These are phyloP conservation scores for Arthrobotrys conoides DNA, from an alignment of 2,329 filamentous ascomycete species.

Conservation along the genomic window DNA sequence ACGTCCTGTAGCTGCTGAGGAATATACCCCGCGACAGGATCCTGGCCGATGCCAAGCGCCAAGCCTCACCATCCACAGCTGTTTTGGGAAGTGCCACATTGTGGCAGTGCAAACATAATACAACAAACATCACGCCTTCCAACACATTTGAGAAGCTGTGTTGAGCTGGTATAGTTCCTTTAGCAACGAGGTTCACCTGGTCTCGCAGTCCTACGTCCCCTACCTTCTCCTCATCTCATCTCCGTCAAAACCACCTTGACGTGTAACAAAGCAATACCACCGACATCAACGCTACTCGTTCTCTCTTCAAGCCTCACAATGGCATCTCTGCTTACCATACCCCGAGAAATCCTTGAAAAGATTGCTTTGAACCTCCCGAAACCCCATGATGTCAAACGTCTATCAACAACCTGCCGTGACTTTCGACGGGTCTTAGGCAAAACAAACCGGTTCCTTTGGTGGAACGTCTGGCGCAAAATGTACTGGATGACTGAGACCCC, in stretches of 20 bases:
- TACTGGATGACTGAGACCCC: background rate
- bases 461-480: conserved; percentile 24
- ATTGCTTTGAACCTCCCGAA: conserved; percentile 15
- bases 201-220: no score
- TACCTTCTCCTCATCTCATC: no score
- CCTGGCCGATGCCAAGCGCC: background rate
- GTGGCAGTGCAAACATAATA: background rate
- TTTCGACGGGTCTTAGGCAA: background rate
- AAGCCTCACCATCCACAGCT: background rate
- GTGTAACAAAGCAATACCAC: no score
- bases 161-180: no score
- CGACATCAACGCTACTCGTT: no score
- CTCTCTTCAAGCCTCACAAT: background rate
- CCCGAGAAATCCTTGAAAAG: conserved; percentile 5
- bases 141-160: no score
- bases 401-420: background rate
- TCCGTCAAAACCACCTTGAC: no score
- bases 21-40: conserved; percentile 47
- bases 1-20: conserved; percentile 2
- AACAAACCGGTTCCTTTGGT: conserved; percentile 23
- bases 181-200: no score
- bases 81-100: conserved; percentile 34
- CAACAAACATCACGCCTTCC: background rate
- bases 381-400: conserved; percentile 13
- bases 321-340: background rate